Percentiles rank a stretch among this genome's conserved stretches.
Evolutionary conservation across 2,329 filamentous ascomycete species (phyloP).

Genomic region (Botrytis fabae): DNA sequence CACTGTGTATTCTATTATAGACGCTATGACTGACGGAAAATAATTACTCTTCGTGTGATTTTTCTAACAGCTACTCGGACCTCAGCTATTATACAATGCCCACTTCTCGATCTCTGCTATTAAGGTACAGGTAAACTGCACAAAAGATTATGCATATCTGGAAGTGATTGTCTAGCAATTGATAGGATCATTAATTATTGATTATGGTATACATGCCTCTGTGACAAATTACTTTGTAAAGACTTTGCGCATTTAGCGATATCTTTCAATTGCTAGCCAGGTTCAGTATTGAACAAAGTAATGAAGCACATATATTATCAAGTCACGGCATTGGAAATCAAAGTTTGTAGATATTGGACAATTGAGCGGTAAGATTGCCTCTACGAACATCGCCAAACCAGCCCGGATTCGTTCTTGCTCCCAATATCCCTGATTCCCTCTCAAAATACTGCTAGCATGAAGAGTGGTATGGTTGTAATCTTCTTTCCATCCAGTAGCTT

Average conservation of each 20-base stretch:
- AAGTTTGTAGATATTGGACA: background rate
- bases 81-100: too few species aligned
- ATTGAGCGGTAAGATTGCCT: background rate
- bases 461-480: background rate
- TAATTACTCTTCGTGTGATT: too few species aligned
- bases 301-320: background rate
- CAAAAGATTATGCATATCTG: accelerated
- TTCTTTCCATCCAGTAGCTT: too few species aligned
- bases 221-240: background rate
- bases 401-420: too few species aligned
- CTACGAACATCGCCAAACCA: too few species aligned
- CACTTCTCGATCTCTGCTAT: too few species aligned
- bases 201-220: background rate
- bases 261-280: background rate
- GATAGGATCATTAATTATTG: background rate
- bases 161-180: accelerated
- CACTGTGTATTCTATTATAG: accelerated
- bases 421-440: background rate
- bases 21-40: too few species aligned
- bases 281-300: accelerated
- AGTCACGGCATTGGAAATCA: background rate
- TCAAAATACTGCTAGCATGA: background rate
- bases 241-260: background rate
- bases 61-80: too few species aligned
- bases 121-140: background rate